Base-by-base conservation (phyloP, 1,284 basidiomycete species). In the Ceratobasidium sp. region DNA sequence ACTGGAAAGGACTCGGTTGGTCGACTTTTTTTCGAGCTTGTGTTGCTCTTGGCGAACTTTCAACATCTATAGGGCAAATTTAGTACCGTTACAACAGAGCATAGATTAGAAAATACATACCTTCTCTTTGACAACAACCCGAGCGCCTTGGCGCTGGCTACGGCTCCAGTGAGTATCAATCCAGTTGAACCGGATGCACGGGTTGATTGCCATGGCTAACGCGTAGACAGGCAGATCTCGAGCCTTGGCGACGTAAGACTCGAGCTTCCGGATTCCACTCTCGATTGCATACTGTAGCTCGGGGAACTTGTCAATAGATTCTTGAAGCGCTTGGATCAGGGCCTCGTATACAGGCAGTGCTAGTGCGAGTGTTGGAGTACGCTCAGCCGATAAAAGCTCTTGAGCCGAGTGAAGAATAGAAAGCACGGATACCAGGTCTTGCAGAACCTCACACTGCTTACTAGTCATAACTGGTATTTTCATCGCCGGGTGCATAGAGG, bases 311-410 rank as follows among this genome's bases (percentile, higher is more conserved):
- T n/a, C 6, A n/a, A 23, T 23, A 10, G 18, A n/a, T 7, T 56
- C 20, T 6, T n/a, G 26, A 9, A 56, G 55, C 7, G 26, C 55
- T n/a, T 56, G 12, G 44, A 78, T 70, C 53, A 78, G 49, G 26
- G 13, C 26, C 40, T 78, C 77, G 20, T 78, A 78, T 10, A 64
- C 68, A 10, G 68, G 77, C 39, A 78, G 28, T 10, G 68, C 68
- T 15, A 78, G 56, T 15, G 77, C 44, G 15, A 78, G 60, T 4
- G 77, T 78, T 20, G 77, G 77, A 10, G 77, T 78, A 18, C 56
- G 55, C 51, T 78, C 68, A 49, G 42, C 61, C 15, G 77, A 78
- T 6, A 78, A 42, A 46, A 72, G 68, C 44, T 78, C 67, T 51
- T 78, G 77, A 18, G 46, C 77, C 4, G 39, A 20, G 33, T 78